Percentiles rank a stretch among this genome's conserved stretches.
These are phyloP conservation scores for Rhynchospora breviuscula DNA, from an alignment of 176 grass and related monocot genomes.

Conservation along the genomic window DNA sequence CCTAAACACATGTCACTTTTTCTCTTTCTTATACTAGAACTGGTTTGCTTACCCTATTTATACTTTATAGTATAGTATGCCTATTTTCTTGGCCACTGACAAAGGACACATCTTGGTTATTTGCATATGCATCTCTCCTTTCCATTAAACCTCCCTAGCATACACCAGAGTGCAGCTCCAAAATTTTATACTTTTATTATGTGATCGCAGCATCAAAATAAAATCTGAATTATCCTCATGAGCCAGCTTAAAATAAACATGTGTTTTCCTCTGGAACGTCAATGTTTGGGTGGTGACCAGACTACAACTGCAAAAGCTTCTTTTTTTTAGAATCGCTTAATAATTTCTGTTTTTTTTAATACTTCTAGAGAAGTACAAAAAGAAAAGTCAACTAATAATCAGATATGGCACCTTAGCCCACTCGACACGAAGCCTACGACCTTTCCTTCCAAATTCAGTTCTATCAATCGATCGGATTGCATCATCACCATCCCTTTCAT, in stretches of 20 bases:
- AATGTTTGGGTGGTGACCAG: neutral
- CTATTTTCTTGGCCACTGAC: neutral
- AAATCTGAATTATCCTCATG: neutral
- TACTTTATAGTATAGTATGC: no score
- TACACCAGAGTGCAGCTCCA: neutral
- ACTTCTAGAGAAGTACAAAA: neutral
- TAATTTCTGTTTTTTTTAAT: neutral
- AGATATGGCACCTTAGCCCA: constrained; percentile 67
- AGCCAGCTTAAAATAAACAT: neutral
- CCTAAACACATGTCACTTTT: neutral
- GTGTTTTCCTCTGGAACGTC: neutral
- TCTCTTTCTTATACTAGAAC: neutral
- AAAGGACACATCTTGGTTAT: neutral
- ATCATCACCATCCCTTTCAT: constrained; percentile 89
- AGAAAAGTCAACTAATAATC: neutral
- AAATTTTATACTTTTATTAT: neutral
- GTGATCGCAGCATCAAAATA: neutral
- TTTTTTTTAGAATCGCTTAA: neutral
- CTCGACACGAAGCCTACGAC: constrained; percentile 73
- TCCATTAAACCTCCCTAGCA: neutral
- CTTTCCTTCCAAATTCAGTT: constrained; percentile 88
- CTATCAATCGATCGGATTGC: constrained; percentile 78
- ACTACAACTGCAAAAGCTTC: neutral
- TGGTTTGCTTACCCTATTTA: neutral
- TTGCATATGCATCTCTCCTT: neutral